Conservation (phyloP, 1,284 basidiomycete genomes). For the Tausonia pullulans region DNA sequence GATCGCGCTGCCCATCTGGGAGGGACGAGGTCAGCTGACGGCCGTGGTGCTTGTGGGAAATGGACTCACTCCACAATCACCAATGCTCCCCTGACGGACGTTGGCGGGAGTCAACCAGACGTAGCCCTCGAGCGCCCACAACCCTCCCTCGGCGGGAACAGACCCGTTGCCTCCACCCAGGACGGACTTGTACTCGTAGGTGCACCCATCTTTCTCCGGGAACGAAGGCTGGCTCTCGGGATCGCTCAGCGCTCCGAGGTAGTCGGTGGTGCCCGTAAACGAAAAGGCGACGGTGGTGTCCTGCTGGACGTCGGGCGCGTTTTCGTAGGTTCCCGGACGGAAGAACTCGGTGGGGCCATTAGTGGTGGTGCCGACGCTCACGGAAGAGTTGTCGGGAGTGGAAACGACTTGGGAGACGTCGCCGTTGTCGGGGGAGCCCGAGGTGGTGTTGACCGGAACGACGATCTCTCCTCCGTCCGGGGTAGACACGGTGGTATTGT, state of each 20-base stretch:
- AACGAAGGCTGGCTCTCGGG: constrained; percentile 2
- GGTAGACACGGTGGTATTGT: constrained; percentile 5
- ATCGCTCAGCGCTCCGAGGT: background rate
- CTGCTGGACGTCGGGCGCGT: constrained; percentile 1
- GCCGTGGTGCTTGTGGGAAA: background rate
- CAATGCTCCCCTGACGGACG: constrained; percentile 19
- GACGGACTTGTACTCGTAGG: constrained; percentile 19
- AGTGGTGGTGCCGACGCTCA: constrained; percentile 1
- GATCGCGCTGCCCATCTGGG: constrained; percentile 17
- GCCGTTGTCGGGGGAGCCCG: constrained; percentile 6
- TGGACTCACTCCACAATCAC: constrained; percentile 18
- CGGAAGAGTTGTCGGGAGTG: constrained; percentile 10
- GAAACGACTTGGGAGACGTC: constrained; percentile 7
- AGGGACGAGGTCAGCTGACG: background rate
- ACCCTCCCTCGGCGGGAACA: constrained; percentile 10
- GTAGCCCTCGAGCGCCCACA: constrained; percentile 22
- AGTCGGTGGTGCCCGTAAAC: background rate
- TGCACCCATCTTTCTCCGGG: constrained; percentile 15
- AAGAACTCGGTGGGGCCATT: constrained; percentile 1
- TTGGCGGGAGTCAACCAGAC: constrained; percentile 20
- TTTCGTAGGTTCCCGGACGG: constrained; percentile 5
- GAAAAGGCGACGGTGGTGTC: background rate
- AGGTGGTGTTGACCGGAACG: constrained; percentile 6
- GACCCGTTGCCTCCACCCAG: constrained; percentile 18
- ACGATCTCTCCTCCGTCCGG: constrained; percentile 1